Evolutionary conservation across 192 early-diverging fungal genomes (phyloP), one percentile per base, ranked within the genome.

Genomic region (Coemansia sp.): DNA sequence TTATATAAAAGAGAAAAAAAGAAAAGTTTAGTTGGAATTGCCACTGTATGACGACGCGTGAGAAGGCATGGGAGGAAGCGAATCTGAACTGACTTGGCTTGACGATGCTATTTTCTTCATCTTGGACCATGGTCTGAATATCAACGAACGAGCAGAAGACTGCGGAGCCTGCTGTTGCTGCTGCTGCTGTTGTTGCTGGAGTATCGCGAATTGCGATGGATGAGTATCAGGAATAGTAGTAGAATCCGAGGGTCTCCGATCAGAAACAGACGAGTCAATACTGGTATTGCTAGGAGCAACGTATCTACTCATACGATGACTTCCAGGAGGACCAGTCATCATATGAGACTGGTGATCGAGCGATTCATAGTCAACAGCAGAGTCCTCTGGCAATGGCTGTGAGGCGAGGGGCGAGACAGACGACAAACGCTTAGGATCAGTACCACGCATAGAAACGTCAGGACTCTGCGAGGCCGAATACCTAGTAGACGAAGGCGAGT

Each of bases 91-190:
- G 62, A 77, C 75, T 23, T 77, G 75, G 69, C 42, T 74, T 6
- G 71, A 77, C 7, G 80, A 82, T 0, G 80, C 68, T 3, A 78
- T 77, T 57, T 83, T 83, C 32, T 83, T 83, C 69, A 83, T 74
- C 61, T 78, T 83, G n/a, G 75, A 71, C 80, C 80, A 83, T 3
- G 80, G 80, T 4, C 76, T 66, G 47, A 83, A 83, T 26, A 78
- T 73, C 30, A 73, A 52, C 35, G 80, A 75, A 39, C 80, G 75
- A 19, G 80, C 55, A 3, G 74, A 76, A 1, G 58, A 53, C 39
- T 67, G 74, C 16, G 62, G 73, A 42, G 66, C 69, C 16, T 49
- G 68, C 37, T 66, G 72, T 19, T 70, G 73, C 17, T 70, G 68
- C 30, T 72, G 64, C 43, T 69, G 69, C 9, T 40, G 66, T 49